Evolutionary conservation across 169 alveolate species (phyloP).

Genomic region (Plasmodium relictum): DNA sequence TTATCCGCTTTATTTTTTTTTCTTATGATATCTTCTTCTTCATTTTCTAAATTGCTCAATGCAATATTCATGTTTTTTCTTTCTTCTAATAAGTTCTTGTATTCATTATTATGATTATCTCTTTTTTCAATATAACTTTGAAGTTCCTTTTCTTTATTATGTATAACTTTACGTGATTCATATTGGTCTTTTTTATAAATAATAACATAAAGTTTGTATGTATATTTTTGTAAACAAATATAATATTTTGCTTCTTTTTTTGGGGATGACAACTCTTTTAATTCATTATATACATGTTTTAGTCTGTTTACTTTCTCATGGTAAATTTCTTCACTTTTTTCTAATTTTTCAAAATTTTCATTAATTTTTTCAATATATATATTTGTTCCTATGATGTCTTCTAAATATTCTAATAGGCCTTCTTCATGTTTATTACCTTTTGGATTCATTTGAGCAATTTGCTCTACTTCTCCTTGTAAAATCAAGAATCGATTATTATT

Average conservation of each 20-base stretch:
- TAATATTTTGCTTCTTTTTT: constrained; percentile 87
- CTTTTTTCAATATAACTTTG: constrained; percentile 50
- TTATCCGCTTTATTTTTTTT: constrained; percentile 81
- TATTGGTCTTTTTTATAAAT: constrained; percentile 79
- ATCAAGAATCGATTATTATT: constrained; percentile 94
- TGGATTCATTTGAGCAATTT: constrained; percentile 97
- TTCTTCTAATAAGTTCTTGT: constrained; percentile 78
- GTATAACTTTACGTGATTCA: constrained; percentile 55
- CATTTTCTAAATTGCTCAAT: constrained; percentile 81
- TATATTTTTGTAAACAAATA: constrained; percentile 81
- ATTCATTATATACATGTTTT: constrained; percentile 88
- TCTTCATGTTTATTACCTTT: constrained; percentile 94
- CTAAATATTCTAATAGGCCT: constrained; percentile 97
- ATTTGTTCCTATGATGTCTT: constrained; percentile 97
- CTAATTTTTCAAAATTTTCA: constrained; percentile 84
- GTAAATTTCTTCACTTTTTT: constrained; percentile 85
- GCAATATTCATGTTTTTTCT: constrained; percentile 80
- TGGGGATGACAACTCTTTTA: constrained; percentile 86
- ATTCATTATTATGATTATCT: constrained; percentile 51
- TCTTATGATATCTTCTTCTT: constrained; percentile 78
- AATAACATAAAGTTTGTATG: constrained; percentile 74
- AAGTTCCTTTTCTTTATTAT: constrained; percentile 78
- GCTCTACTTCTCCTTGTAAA: constrained; percentile 98
- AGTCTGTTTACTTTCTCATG: constrained; percentile 87
- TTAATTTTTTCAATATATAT: constrained; percentile 84